Evolutionary conservation across 106 monocot genomes (phyloP).

Genomic region (Phalaenopsis aphrodite): DNA sequence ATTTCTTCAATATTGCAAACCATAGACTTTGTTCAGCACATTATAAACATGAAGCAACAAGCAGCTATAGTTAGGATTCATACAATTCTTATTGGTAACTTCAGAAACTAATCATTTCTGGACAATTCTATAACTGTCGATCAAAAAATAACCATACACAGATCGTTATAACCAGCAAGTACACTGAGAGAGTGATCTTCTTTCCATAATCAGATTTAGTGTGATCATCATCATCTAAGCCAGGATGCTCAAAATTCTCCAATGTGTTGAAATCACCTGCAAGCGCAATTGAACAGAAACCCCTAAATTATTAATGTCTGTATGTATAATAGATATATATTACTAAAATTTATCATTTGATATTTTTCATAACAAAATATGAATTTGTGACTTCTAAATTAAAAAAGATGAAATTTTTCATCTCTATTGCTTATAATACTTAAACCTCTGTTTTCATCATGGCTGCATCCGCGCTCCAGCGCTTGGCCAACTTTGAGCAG

Average conservation of each 20-base stretch:
- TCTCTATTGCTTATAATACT: neutral
- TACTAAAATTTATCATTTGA: neutral
- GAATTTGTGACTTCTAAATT: neutral
- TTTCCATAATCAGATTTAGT: neutral
- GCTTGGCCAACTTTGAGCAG: slow-evolving; percentile 33
- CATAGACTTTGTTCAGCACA: too few relatives aligned
- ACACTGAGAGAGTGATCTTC: neutral
- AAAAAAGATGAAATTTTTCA: too few relatives aligned
- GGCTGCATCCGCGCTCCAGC: slow-evolving; percentile 51
- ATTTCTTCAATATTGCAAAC: too few relatives aligned
- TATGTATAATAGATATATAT: too few relatives aligned
- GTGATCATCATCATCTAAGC: neutral
- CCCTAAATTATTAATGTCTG: neutral
- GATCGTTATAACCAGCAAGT: neutral
- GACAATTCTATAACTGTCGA: neutral
- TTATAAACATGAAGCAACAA: too few relatives aligned
- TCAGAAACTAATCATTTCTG: too few relatives aligned
- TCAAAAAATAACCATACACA: neutral
- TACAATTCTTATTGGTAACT: too few relatives aligned
- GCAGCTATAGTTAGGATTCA: too few relatives aligned
- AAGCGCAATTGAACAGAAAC: neutral
- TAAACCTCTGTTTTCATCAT: slow-evolving; percentile 38
- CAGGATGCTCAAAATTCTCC: neutral
- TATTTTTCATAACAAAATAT: neutral
- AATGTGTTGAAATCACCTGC: slow-evolving; percentile 39